Evolutionary conservation across 306 rosid genomes (phyloP).

Genomic region (Corylus americana): DNA sequence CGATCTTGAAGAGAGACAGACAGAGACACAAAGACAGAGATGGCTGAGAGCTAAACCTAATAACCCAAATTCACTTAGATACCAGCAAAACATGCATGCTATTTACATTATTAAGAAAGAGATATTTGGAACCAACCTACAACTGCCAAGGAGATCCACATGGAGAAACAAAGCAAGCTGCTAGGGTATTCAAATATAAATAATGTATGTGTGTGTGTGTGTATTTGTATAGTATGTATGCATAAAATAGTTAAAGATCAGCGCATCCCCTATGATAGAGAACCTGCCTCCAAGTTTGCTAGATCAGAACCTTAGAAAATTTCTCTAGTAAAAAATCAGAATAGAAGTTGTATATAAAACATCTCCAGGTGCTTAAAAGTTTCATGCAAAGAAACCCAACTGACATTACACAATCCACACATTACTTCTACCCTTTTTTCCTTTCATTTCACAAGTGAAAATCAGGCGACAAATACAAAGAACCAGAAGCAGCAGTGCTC

Average conservation of each 20-base stretch:
- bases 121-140: neutral
- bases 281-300: neutral
- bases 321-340: neutral
- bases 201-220: neutral
- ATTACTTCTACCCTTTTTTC: neutral
- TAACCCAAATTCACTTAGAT: neutral
- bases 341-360: too few relatives aligned
- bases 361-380: neutral
- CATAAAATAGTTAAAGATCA: neutral
- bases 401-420: too few relatives aligned
- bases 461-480: too few relatives aligned
- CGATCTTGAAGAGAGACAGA: neutral
- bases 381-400: neutral
- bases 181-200: neutral
- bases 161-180: neutral
- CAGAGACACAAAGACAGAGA: too few relatives aligned
- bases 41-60: neutral
- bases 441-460: too few relatives aligned
- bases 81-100: neutral
- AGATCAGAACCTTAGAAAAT: neutral
- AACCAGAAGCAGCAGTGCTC: too few relatives aligned
- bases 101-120: neutral
- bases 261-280: neutral
- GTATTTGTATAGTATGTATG: neutral
- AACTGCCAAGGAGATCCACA: too few relatives aligned